phyloP scores from a whole-genome alignment of 179 eudicot species.

The Sideroxylon spinosum region DNA sequence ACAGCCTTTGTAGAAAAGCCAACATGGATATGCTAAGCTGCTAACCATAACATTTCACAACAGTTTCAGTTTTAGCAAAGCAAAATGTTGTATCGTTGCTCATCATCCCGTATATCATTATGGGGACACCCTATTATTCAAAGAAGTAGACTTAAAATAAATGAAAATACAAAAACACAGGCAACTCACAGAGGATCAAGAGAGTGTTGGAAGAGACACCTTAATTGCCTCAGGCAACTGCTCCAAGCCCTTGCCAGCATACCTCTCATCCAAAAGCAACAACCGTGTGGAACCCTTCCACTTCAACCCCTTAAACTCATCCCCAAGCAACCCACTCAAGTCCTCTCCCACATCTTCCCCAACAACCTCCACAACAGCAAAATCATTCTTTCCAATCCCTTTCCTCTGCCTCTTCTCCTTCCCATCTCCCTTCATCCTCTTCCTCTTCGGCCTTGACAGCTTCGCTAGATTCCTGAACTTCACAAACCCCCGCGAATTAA shows the following conservation, averaged over 20 bases:
- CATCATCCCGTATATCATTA: not conserved
- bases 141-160: not conserved
- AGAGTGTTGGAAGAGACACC: conserved; percentile 35
- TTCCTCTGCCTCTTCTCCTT: conserved; percentile 14
- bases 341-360: conserved; percentile 39
- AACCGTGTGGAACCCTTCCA: conserved; percentile 89
- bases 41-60: not conserved
- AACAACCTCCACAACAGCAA: conserved; percentile 48
- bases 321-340: conserved; percentile 72
- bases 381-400: conserved; percentile 32
- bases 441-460: conserved; percentile 64
- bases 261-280: conserved; percentile 79
- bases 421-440: conserved; percentile 27
- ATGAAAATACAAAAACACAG: not conserved
- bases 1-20: not conserved
- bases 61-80: not conserved
- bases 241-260: conserved; percentile 35
- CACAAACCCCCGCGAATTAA: conserved; percentile 63
- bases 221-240: conserved; percentile 84
- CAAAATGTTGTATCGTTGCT: not conserved
- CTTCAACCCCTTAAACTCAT: conserved; percentile 43
- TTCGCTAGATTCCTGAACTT: conserved; percentile 78
- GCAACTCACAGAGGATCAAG: conserved; percentile 11
- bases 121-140: not conserved
- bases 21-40: not conserved